Evolutionary conservation across 306 rosid species (phyloP), one percentile per base, ranked within the genome.

Genomic region (Abrus pulchellus): DNA sequence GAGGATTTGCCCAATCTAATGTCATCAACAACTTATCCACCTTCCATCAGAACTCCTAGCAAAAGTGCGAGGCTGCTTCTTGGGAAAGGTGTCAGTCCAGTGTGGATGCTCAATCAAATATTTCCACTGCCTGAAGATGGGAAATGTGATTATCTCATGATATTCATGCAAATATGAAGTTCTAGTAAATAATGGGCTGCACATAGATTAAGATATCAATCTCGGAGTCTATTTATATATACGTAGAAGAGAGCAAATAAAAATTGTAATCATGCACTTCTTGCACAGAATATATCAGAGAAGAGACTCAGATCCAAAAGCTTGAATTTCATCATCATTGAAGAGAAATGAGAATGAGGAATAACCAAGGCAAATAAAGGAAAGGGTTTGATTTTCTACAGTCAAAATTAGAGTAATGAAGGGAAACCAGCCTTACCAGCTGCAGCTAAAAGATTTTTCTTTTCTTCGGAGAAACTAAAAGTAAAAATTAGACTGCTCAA

Each of bases 41-140:
- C 49, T 79, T 76, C 93, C 95, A 68, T 85, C 86, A 8, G 68
- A 57, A 32, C 69, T 72, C 86, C 97, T 94, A 79, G 83, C 78
- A 29, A 91, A 93, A 59, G 53, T 28, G 28, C 93, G 91, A 54
- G 95, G 86, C 82, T 88, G 93, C 74, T 70, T 86, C 87, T 1
- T 30, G 0, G 91, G 97, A 78, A 91, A 94, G 61, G 91, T 88
- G 68, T 88, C 88, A 11, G 67, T 90, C 97, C 99, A 93, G 72
- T 89, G 80, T 53, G 94, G 93, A 79, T 94, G 89, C 85, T 87
- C 79, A 41, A 91, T 89, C 87, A 94, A 63, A 88, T 90, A 93
- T 27, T 72, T 88, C 89, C 92, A 90, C 50, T 57, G 9, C 90
- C 99, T 94, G 90, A 81, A 63, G 34, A 74, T 6, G 69, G 43